Evolutionary conservation across 169 alveolate species (phyloP), one percentile per base, ranked within the genome.

Genomic region (Plasmodium billcollinsi): DNA sequence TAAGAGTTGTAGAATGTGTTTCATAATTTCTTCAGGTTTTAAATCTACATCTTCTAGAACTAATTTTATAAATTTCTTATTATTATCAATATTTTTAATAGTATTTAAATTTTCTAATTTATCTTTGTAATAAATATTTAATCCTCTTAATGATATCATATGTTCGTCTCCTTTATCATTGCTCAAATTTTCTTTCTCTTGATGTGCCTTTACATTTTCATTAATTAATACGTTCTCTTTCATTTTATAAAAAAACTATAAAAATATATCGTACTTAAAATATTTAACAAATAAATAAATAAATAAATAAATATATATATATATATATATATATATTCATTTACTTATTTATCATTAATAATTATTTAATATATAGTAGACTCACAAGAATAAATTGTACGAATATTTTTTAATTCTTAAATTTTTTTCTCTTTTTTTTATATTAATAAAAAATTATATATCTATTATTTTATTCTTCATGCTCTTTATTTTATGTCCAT

Each of bases 81-180:
- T 80, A 47, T 69, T 80, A 72, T 80, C 90, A 67, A 80, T 80
- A 12, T 69, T 80, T 29, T 69, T 58, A 43, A 80, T 67, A 69
- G 90, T 80, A 24, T 80, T 80, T 69, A 80, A 80, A 26, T 69
- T 80, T 24, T 80, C 90, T 49, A 69, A 18, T 56, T 69, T 80
- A 11, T 80, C 65, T 69, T 61, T 80, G 56, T 80, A 80, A 3
- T 52, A 54, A 29, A 80, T 24, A 69, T 80, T 80, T 56, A 80
- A 80, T 18, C 83, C 90, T 80, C 83, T 80, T 50, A 80, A 72
- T 14, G 90, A 67, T 54, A 80, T 62, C 83, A 80, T 80, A 54
- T 66, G 39, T 56, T 80, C 85, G 56, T 80, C 56, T 47, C 70
- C 66, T 54, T 2, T 33, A 45, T 50, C 76, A 58, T 52, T 66